A percentile compares a stretch with the other conserved stretches of the same genome.
These are phyloP conservation scores for Mychonastes homosphaera DNA, from an alignment of 139 green algal species.

Conservation along the genomic window DNA sequence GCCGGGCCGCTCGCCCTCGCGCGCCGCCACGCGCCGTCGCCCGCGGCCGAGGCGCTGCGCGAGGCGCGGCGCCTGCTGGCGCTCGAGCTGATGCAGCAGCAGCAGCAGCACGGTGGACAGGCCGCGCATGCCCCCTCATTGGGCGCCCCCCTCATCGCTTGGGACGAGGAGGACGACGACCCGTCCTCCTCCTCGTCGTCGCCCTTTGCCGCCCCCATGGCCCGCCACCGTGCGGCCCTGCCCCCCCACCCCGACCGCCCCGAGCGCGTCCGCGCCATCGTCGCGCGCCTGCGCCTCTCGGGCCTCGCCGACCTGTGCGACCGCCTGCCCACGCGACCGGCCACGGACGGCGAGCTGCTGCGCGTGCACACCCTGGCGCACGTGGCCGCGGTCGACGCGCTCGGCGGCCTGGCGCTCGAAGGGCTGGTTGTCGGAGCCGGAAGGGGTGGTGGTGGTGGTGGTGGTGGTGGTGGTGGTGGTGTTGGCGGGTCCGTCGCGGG, in stretches of 20 bases:
- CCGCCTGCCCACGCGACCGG: constrained; percentile 28
- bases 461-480: too few species aligned
- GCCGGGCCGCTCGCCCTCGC: not conserved
- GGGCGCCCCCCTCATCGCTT: constrained; percentile 18
- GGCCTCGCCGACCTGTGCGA: constrained; percentile 39
- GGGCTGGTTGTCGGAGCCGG: too few species aligned
- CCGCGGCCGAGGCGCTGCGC: not conserved
- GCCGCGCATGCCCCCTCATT: too few species aligned
- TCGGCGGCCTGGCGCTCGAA: not conserved
- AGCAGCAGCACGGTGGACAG: too few species aligned
- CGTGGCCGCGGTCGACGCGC: constrained; percentile 25
- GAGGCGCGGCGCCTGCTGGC: constrained; percentile 2
- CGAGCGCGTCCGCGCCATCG: constrained; percentile 56
- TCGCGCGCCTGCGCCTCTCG: constrained; percentile 37
- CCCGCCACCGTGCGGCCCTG: constrained; percentile 30
- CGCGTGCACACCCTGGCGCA: constrained; percentile 48
- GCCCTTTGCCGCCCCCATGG: constrained; percentile 23
- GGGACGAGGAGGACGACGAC: constrained; percentile 14
- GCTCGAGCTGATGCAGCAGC: constrained; percentile 1
- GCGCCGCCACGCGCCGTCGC: not conserved
- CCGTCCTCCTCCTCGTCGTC: too few species aligned
- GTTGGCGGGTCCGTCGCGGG: too few species aligned
- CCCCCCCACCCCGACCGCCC: constrained; percentile 38
- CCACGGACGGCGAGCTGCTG: constrained; percentile 40
- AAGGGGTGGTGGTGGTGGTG: too few species aligned